A percentile compares a stretch with the other conserved stretches of the same genome.
phyloP scores from a whole-genome alignment of 768 basidiomycete genomes.

The Pleurotus sapidus region DNA sequence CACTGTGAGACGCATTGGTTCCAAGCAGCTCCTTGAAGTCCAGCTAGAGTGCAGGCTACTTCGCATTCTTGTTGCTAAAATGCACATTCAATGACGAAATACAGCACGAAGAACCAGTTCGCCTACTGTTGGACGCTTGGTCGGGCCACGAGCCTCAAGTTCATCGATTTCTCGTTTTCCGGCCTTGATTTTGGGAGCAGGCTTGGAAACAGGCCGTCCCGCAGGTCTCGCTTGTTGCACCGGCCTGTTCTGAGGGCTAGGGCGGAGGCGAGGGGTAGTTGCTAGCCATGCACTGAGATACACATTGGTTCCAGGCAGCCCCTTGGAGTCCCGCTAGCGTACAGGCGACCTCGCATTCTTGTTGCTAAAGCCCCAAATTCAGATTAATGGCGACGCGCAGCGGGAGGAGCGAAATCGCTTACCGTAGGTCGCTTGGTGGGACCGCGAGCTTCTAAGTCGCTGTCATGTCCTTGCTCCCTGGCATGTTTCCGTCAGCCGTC shows the following conservation, averaged over 20 bases:
- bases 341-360: constrained; percentile 3
- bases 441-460: background rate
- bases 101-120: background rate
- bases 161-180: too few species aligned
- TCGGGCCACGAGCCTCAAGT: background rate
- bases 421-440: background rate
- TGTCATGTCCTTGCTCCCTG: background rate
- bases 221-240: too few species aligned
- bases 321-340: background rate
- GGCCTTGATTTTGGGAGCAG: background rate
- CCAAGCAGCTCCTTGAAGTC: background rate
- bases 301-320: background rate
- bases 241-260: background rate
- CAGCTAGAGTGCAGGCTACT: background rate
- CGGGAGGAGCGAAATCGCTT: background rate
- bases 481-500: too few species aligned
- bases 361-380: background rate
- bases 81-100: background rate
- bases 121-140: background rate
- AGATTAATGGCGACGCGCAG: background rate
- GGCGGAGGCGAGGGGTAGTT: constrained; percentile 1
- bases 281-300: background rate
- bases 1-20: background rate
- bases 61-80: constrained; percentile 8
- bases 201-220: too few species aligned